Evolutionary conservation across 2,329 filamentous ascomycete species (phyloP).

Genomic region (Calonectria hawksworthii): DNA sequence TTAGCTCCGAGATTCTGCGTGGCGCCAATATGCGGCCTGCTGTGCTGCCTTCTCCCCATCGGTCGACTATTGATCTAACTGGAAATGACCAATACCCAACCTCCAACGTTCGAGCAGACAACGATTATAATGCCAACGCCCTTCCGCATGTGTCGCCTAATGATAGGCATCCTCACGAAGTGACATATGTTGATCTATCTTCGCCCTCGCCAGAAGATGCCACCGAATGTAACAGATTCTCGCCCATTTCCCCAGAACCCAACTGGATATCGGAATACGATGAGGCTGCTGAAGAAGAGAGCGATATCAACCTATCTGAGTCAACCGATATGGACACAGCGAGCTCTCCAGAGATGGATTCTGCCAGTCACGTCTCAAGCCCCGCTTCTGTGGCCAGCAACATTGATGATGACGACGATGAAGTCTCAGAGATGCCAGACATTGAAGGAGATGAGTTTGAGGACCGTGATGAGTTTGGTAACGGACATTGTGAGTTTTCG

Average conservation of each 20-base stretch:
- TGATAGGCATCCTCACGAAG: not conserved
- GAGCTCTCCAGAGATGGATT: conserved; percentile 24
- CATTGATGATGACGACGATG: conserved; percentile 4
- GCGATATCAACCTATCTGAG: conserved; percentile 24
- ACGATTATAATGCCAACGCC: conserved; percentile 9
- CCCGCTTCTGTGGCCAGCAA: not conserved
- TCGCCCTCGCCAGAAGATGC: conserved; percentile 22
- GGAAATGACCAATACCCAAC: conserved; percentile 36
- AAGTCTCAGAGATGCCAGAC: conserved; percentile 3
- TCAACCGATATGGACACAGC: conserved; percentile 38
- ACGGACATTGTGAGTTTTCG: conserved; percentile 29
- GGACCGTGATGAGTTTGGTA: conserved; percentile 42
- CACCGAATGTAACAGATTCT: conserved; percentile 8
- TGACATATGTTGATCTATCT: conserved; percentile 16
- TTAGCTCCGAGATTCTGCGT: conserved; percentile 45
- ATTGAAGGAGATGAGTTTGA: conserved; percentile 32
- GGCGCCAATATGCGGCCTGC: conserved; percentile 48
- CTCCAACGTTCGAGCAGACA: conserved; percentile 31
- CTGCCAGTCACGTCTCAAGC: conserved; percentile 17
- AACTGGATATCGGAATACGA: conserved; percentile 24
- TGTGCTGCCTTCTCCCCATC: not conserved
- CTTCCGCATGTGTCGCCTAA: not conserved
- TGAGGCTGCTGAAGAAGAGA: conserved; percentile 23
- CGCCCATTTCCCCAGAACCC: conserved; percentile 8
- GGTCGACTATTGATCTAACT: conserved; percentile 40